Evolutionary conservation across 345 rosid species (phyloP), one percentile per base, ranked within the genome.

Genomic region (Linum trigynum): DNA sequence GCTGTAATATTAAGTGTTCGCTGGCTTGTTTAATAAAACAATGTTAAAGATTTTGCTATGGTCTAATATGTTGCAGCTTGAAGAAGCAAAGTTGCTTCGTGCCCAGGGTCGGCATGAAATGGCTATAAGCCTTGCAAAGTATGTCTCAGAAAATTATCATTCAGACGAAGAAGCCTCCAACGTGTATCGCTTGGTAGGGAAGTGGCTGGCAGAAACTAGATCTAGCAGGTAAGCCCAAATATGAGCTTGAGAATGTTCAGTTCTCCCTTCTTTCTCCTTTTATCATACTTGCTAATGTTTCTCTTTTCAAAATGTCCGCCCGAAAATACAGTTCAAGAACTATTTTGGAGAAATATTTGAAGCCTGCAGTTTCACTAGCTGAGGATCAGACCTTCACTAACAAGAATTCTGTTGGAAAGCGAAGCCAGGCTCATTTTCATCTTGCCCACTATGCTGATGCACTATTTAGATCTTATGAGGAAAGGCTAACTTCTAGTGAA

Each of bases 121-220:
- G 90, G 91, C 99, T 45, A 89, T 94, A 75, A 82, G 85, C 78
- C 96, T 90, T 70, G 97, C 89, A 55, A 86, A 84, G 67, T 88
- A 85, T 74, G 77, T 92, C 65, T 84, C 88, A 57, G 76, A 85
- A 67, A 83, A 88, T 76, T 82, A 79, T 72, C 73, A 76, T 62
- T 72, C 81, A 67, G 72, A 77, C 55, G 94, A 90, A 71, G 89
- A 79, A 64, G 81, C 86, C 65, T 82, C 97, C 53, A 85, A 90
- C 68, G 87, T 88, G 15, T 72, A 81, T 72, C 91, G 97, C 71
- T 80, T 92, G 81, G 85, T 86, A 39, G 98, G 98, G 53, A 92
- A 90, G 79, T 92, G 98, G 98, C 86, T 92, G 63, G 98, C 94
- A 3, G 96, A 90, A 86, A 88, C 94, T 72, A 79, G 98, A 88